phyloP scores from a whole-genome alignment of 2,329 filamentous ascomycete species.

The Talaromyces amestolkiae region DNA sequence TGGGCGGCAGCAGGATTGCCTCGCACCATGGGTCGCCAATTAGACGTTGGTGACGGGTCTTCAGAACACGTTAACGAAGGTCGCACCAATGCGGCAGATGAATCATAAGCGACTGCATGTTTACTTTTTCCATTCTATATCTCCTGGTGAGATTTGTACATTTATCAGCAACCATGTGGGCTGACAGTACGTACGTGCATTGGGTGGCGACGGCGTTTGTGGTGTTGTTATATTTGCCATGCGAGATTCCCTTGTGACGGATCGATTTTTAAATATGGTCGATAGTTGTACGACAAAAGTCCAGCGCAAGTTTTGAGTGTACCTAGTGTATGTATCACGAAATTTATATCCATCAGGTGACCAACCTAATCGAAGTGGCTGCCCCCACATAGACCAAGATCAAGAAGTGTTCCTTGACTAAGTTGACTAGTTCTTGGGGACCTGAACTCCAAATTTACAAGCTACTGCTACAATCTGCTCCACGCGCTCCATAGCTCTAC shows the following conservation, averaged over 20 bases:
- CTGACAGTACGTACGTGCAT: constrained; percentile 11
- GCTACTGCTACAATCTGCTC: neutral
- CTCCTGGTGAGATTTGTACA: constrained; percentile 20
- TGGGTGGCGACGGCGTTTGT: constrained; percentile 9
- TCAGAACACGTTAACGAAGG: constrained; percentile 16
- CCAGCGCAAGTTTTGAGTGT: neutral
- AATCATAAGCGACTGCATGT: constrained; percentile 4
- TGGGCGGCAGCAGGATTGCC: constrained; percentile 71
- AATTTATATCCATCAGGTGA: constrained; percentile 3
- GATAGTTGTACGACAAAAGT: neutral
- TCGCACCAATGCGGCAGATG: constrained; percentile 6
- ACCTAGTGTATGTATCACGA: neutral
- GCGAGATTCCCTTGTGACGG: neutral
- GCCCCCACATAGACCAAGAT: neutral
- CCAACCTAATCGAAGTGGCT: neutral
- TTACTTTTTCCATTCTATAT: constrained; percentile 6
- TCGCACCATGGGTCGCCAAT: constrained; percentile 47
- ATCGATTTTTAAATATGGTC: neutral
- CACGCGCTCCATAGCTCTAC: neutral
- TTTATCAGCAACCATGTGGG: constrained; percentile 1
- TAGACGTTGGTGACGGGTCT: constrained; percentile 27
- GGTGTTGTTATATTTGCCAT: constrained; percentile 8
- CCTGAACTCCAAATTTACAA: neutral
- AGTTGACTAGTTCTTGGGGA: neutral
- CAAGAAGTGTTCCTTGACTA: neutral